Evolutionary conservation across 2,329 filamentous ascomycete species (phyloP).

Genomic region (Aspergillus brasiliensis): DNA sequence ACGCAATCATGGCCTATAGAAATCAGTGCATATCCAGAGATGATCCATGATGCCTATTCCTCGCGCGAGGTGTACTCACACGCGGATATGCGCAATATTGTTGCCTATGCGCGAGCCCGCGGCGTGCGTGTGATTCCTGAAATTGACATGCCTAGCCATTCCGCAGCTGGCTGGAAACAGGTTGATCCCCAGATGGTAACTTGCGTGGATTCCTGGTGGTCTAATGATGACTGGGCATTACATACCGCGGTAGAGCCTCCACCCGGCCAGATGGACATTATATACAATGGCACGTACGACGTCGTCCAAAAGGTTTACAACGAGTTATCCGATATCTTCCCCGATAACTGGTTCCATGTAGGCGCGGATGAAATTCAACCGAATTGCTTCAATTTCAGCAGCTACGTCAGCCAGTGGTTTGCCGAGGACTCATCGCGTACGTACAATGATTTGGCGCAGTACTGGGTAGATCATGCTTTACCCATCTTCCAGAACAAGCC

Average conservation of each 20-base stretch:
- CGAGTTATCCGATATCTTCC: slow-evolving; percentile 54
- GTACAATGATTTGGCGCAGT: slow-evolving; percentile 56
- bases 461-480: slow-evolving; percentile 56
- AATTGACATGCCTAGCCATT: slow-evolving; percentile 64
- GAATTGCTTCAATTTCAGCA: slow-evolving; percentile 61
- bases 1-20: slow-evolving; percentile 59
- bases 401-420: slow-evolving; percentile 53
- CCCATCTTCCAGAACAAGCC: slow-evolving; percentile 51
- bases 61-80: slow-evolving; percentile 51
- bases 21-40: slow-evolving; percentile 53
- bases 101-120: slow-evolving; percentile 55
- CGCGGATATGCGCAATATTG: slow-evolving; percentile 46
- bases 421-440: slow-evolving; percentile 52
- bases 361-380: slow-evolving; percentile 59
- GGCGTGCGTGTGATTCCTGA: slow-evolving; percentile 63
- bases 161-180: slow-evolving; percentile 58
- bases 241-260: slow-evolving; percentile 61
- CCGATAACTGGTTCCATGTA: slow-evolving; percentile 58
- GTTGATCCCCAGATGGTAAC: slow-evolving; percentile 59
- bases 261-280: slow-evolving; percentile 59
- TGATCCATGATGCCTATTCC: slow-evolving; percentile 59
- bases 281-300: slow-evolving; percentile 59
- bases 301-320: slow-evolving; percentile 58
- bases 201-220: slow-evolving; percentile 62
- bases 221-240: slow-evolving; percentile 57